Percentiles rank a stretch among this genome's conserved stretches.
phyloP scores from a whole-genome alignment of 2,329 filamentous ascomycete species.

The Ceratocystis destructans region DNA sequence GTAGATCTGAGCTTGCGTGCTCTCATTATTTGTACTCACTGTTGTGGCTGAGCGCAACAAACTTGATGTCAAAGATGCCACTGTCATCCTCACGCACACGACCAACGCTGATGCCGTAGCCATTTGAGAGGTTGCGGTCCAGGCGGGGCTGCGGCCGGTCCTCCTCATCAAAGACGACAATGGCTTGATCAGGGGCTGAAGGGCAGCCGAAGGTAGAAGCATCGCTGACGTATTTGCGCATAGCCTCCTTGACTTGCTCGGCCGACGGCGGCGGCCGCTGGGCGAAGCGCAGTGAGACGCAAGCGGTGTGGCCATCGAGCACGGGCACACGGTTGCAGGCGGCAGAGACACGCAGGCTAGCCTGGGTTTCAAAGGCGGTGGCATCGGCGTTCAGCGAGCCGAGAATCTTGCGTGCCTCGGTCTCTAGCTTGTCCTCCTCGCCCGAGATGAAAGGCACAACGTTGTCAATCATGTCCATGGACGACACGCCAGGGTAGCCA shows the following conservation, averaged over 20 bases:
- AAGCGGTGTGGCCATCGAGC: slow-evolving; percentile 89
- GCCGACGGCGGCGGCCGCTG: slow-evolving; percentile 59
- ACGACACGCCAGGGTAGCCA: slow-evolving; percentile 77
- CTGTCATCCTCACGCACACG: slow-evolving; percentile 73
- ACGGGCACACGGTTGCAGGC: slow-evolving; percentile 93
- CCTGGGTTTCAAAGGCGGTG: slow-evolving; percentile 65
- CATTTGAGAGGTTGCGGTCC: slow-evolving; percentile 70
- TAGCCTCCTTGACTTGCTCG: slow-evolving; percentile 62
- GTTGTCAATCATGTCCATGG: slow-evolving; percentile 94
- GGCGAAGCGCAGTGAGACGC: slow-evolving; percentile 73
- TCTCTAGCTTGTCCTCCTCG: slow-evolving; percentile 93
- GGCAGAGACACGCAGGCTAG: slow-evolving; percentile 61
- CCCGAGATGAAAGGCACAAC: slow-evolving; percentile 86
- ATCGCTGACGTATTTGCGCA: slow-evolving; percentile 70
- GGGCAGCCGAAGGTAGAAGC: slow-evolving; percentile 73
- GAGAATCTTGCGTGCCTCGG: slow-evolving; percentile 88
- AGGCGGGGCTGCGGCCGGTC: slow-evolving; percentile 85
- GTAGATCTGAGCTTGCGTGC: background rate
- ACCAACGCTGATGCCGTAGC: slow-evolving; percentile 85
- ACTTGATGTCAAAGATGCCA: slow-evolving; percentile 87
- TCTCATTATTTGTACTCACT: slow-evolving; percentile 31
- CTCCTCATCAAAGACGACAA: slow-evolving; percentile 76
- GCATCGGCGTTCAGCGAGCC: slow-evolving; percentile 57
- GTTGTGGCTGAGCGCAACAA: slow-evolving; percentile 79
- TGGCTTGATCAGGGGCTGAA: slow-evolving; percentile 67